Conservation (phyloP, 2,329 filamentous ascomycete genomes). For the Chrysoporthe austroafricana region DNA sequence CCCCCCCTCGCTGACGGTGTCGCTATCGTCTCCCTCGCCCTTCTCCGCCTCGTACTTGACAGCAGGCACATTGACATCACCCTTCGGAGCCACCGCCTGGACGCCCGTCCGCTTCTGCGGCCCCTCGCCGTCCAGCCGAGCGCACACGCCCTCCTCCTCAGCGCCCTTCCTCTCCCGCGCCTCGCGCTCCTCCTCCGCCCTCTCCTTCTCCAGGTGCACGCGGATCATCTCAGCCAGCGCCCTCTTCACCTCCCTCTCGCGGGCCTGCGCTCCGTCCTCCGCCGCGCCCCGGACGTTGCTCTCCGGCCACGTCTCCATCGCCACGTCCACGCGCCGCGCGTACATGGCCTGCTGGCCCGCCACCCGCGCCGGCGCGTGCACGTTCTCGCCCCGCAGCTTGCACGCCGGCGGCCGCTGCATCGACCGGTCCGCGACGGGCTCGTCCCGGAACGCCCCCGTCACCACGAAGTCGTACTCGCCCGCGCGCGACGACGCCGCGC, state of each 20-base stretch:
- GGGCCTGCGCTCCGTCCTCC: neutral
- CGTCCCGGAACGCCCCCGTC: neutral
- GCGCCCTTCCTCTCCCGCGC: neutral
- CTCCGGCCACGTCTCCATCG: neutral
- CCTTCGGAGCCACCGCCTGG: neutral
- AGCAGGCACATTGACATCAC: neutral
- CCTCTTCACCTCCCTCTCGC: neutral
- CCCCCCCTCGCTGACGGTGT: neutral
- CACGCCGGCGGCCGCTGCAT: neutral
- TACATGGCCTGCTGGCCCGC: slow-evolving; percentile 3
- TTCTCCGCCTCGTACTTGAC: too few species aligned
- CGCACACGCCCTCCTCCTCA: neutral
- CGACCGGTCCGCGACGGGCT: neutral
- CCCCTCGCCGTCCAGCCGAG: neutral
- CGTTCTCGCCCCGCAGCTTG: neutral
- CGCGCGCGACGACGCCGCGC: too few species aligned
- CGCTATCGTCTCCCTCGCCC: neutral
- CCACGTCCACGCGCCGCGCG: neutral
- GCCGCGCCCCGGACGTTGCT: slow-evolving; percentile 9
- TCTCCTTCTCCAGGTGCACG: neutral
- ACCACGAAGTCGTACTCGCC: neutral
- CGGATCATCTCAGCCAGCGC: neutral
- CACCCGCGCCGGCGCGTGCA: neutral
- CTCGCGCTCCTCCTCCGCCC: slow-evolving; percentile 6
- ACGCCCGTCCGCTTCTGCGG: neutral